phyloP scores from a whole-genome alignment of 805 yeast species.

The Kluyveromyces starmeri region DNA sequence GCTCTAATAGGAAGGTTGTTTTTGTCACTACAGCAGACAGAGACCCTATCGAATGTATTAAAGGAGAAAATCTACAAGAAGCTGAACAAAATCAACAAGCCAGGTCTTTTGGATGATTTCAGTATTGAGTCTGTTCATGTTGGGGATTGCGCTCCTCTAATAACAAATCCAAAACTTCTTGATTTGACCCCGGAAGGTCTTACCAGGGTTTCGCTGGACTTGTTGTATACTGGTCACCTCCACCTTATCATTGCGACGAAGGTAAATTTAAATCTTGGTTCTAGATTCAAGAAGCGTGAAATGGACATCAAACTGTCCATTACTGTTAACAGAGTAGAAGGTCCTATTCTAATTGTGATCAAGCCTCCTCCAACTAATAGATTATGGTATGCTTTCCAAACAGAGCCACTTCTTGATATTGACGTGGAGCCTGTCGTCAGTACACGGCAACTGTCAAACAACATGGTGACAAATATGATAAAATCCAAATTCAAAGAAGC shows the following conservation, averaged over 20 bases:
- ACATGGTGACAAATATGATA: conserved; percentile 70
- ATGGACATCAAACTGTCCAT: conserved; percentile 67
- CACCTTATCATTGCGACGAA: conserved; percentile 74
- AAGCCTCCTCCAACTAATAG: conserved; percentile 90
- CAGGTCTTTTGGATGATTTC: conserved; percentile 81
- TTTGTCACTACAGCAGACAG: conserved; percentile 66
- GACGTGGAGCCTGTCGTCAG: conserved; percentile 88
- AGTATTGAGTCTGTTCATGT: conserved; percentile 61
- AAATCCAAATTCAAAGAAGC: conserved; percentile 73
- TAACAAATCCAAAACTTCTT: conserved; percentile 62
- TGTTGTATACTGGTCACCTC: conserved; percentile 69
- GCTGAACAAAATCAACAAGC: conserved; percentile 69
- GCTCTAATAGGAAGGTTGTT: conserved; percentile 80
- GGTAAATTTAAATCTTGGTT: conserved; percentile 63
- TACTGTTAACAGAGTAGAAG: conserved; percentile 58
- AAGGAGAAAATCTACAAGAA: conserved; percentile 57
- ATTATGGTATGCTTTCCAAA: conserved; percentile 81
- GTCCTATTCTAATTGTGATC: conserved; percentile 57
- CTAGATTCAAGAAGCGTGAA: conserved; percentile 65
- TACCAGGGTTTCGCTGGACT: conserved; percentile 47
- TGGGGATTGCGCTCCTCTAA: conserved; percentile 73
- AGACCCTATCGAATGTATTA: conserved; percentile 48
- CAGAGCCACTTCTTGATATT: conserved; percentile 67
- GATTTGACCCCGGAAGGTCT: conserved; percentile 77
- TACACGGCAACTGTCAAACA: conserved; percentile 69